Percentiles rank a stretch among this genome's conserved stretches.
phyloP scores from a whole-genome alignment of 1,284 basidiomycete genomes.

The Coniophora puteana region DNA sequence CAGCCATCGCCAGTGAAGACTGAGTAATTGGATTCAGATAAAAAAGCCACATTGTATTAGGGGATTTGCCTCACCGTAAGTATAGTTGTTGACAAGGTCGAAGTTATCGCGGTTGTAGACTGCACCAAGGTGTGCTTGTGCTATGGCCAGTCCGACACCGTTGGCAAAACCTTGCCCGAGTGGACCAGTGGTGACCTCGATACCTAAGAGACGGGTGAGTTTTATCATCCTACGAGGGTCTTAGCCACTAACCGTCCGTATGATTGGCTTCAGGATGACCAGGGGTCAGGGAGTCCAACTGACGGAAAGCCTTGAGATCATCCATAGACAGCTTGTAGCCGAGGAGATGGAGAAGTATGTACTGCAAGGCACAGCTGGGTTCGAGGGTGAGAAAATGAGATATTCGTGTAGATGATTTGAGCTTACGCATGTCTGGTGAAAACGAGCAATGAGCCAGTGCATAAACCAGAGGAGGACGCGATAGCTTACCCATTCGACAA shows the following conservation, averaged over 20 bases:
- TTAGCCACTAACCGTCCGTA: conserved; percentile 65
- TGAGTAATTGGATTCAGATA: conserved; percentile 26
- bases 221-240: conserved; percentile 2
- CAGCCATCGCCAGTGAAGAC: conserved; percentile 94
- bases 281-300: conserved; percentile 85
- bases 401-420: conserved; percentile 1
- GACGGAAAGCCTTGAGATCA: conserved; percentile 83
- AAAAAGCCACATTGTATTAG: conserved; percentile 1
- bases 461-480: conserved; percentile 2
- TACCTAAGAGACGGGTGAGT: conserved; percentile 36
- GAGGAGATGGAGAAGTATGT: conserved; percentile 78
- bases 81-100: conserved; percentile 86
- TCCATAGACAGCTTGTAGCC: conserved; percentile 84
- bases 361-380: conserved; percentile 78
- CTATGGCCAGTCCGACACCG: conserved; percentile 91
- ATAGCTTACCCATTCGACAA: conserved; percentile 73
- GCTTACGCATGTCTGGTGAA: conserved; percentile 64
- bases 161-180: conserved; percentile 94
- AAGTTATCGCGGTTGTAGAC: conserved; percentile 88
- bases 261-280: conserved; percentile 90
- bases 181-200: conserved; percentile 96
- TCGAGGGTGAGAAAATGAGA: conserved; percentile 11
- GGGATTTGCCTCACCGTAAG: conserved; percentile 63
- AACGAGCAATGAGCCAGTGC: conserved; percentile 12
- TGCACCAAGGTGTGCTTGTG: conserved; percentile 86